Evolutionary conservation across 2,329 filamentous ascomycete species (phyloP).

Genomic region (Lithohypha guttulata): DNA sequence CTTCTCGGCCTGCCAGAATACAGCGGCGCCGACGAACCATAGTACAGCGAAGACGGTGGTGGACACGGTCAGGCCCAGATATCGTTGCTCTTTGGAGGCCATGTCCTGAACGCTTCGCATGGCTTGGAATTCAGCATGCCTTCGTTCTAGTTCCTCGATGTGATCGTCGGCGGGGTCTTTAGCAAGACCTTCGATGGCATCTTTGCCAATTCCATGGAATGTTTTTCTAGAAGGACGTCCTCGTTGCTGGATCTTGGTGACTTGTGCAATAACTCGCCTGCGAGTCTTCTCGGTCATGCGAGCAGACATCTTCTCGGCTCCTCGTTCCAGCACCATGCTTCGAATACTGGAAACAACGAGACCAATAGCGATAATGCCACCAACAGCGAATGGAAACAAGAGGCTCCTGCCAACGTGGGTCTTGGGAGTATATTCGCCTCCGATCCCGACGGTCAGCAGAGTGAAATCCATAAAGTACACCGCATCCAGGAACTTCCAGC

Average conservation of each 20-base stretch:
- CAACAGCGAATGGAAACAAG: slow-evolving; percentile 45
- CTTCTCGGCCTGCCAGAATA: slow-evolving; percentile 40
- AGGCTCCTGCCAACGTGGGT: slow-evolving; percentile 41
- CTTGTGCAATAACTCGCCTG: slow-evolving; percentile 23
- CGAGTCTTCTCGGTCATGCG: slow-evolving; percentile 28
- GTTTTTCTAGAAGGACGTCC: slow-evolving; percentile 10
- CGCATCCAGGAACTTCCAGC: slow-evolving; percentile 43
- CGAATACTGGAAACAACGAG: slow-evolving; percentile 44
- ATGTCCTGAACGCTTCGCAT: slow-evolving; percentile 37
- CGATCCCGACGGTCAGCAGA: slow-evolving; percentile 44
- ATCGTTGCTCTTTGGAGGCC: slow-evolving; percentile 32
- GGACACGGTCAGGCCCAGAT: slow-evolving; percentile 33
- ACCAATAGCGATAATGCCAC: slow-evolving; percentile 45
- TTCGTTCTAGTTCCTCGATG: slow-evolving; percentile 16
- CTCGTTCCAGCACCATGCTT: slow-evolving; percentile 29
- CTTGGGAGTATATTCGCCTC: slow-evolving; percentile 40
- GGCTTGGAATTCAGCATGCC: slow-evolving; percentile 31
- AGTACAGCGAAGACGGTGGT: slow-evolving; percentile 26
- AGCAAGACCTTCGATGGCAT: slow-evolving; percentile 10
- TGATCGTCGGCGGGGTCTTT: slow-evolving; percentile 14
- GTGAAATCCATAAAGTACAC: slow-evolving; percentile 49
- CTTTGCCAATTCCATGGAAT: slow-evolving; percentile 10
- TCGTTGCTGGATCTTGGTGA: slow-evolving; percentile 10
- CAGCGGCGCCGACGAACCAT: slow-evolving; percentile 40
- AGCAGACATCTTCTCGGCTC: slow-evolving; percentile 28